These are phyloP conservation scores for Cyberlindnera bimundalis DNA, from an alignment of 805 yeast species.

Conservation along the genomic window DNA sequence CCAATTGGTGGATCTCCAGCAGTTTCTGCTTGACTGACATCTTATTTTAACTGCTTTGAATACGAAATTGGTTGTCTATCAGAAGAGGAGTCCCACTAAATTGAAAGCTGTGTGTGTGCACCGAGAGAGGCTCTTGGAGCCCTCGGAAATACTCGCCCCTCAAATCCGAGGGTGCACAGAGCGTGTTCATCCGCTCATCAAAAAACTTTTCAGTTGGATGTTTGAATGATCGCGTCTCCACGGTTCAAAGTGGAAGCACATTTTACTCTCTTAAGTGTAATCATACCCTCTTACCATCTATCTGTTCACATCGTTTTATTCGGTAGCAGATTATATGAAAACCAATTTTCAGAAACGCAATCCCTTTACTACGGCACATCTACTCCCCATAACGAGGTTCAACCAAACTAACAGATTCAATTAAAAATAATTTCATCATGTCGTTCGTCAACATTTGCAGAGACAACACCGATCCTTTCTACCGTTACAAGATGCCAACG, in stretches of 20 bases:
- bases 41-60: neutral
- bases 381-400: constrained; percentile 9
- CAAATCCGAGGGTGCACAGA: neutral
- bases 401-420: constrained; percentile 25
- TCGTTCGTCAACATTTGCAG: constrained; percentile 91
- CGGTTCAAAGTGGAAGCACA: no score
- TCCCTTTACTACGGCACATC: constrained; percentile 12
- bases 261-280: no score
- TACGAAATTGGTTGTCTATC: neutral
- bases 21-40: constrained; percentile 40
- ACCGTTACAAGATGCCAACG: constrained; percentile 99
- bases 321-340: constrained; percentile 2
- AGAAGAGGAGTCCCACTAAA: no score
- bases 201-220: neutral
- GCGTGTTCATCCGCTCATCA: neutral
- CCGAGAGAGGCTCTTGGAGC: no score
- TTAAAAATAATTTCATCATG: constrained; percentile 35
- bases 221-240: neutral
- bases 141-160: neutral
- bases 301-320: neutral
- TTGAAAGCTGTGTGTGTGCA: no score
- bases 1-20: constrained; percentile 46
- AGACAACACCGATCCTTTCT: constrained; percentile 96
- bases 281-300: neutral
- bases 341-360: neutral